Conservation (phyloP, 2,329 filamentous ascomycete species). For the Dothideomycetes sp. region DNA sequence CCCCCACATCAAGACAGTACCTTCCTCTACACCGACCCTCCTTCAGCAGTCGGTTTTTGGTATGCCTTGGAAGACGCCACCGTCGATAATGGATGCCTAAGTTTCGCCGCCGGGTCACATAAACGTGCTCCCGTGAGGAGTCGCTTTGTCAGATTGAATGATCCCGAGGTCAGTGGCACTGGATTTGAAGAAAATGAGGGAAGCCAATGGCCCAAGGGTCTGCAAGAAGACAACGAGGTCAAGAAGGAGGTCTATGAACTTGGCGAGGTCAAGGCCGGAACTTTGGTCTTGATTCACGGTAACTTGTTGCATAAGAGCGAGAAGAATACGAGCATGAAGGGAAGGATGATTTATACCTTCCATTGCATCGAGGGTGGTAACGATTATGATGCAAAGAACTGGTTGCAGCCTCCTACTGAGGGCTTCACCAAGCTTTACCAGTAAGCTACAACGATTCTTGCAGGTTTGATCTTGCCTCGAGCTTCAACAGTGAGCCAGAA, state of each 20-base stretch:
- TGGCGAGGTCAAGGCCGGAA: constrained; percentile 83
- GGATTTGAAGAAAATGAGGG: constrained; percentile 55
- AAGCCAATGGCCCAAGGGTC: constrained; percentile 38
- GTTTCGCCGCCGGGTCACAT: constrained; percentile 77
- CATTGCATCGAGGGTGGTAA: constrained; percentile 83
- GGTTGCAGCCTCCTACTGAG: constrained; percentile 74
- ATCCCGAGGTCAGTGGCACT: constrained; percentile 46
- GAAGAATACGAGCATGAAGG: constrained; percentile 76
- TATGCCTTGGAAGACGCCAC: constrained; percentile 92
- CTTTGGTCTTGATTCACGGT: constrained; percentile 87
- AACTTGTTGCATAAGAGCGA: constrained; percentile 95
- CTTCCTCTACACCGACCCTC: constrained; percentile 83
- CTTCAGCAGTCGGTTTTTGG: constrained; percentile 91
- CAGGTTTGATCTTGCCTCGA: too few relatives aligned
- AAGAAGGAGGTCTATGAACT: constrained; percentile 57
- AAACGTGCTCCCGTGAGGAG: constrained; percentile 59
- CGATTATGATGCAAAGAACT: constrained; percentile 78
- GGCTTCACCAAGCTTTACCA: constrained; percentile 50
- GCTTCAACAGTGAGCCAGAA: too few relatives aligned
- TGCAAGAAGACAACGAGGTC: constrained; percentile 31
- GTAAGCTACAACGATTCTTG: too few relatives aligned
- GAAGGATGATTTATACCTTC: constrained; percentile 93
- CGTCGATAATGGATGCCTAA: constrained; percentile 75
- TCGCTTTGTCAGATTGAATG: constrained; percentile 61
- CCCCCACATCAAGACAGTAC: constrained; percentile 87